Evolutionary conservation across 208 protist species (phyloP).

Genomic region (Phytomonas sp.): DNA sequence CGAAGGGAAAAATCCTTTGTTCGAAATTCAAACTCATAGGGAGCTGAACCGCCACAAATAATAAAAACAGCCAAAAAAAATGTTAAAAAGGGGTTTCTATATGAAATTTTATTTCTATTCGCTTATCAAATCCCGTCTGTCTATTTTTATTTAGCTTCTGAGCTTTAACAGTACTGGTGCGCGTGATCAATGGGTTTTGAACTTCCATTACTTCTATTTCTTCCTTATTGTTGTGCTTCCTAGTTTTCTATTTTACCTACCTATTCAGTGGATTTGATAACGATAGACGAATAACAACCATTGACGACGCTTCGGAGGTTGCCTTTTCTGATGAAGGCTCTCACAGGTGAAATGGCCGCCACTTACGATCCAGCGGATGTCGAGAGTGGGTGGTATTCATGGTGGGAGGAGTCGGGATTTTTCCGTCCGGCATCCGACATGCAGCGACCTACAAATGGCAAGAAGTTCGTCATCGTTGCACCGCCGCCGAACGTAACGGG

Average conservation of each 20-base stretch:
- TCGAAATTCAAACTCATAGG: neutral
- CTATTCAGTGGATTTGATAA: slow-evolving; percentile 1
- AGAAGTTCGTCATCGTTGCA: slow-evolving; percentile 95
- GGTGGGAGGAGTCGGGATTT: slow-evolving; percentile 96
- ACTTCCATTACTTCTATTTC: neutral
- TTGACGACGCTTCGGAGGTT: slow-evolving; percentile 45
- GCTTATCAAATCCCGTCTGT: neutral
- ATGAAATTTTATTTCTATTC: slow-evolving; percentile 2
- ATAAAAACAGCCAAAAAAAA: neutral
- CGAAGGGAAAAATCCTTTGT: neutral
- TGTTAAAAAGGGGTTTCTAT: no score
- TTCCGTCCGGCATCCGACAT: slow-evolving; percentile 90
- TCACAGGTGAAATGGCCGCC: slow-evolving; percentile 76
- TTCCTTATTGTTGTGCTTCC: slow-evolving; percentile 4
- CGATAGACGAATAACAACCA: neutral
- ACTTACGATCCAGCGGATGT: slow-evolving; percentile 92
- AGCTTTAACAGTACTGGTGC: neutral
- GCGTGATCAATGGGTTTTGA: neutral
- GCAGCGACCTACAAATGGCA: slow-evolving; percentile 41
- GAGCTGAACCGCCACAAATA: neutral
- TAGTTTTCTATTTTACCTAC: slow-evolving; percentile 2
- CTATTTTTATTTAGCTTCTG: neutral
- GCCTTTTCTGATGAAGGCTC: slow-evolving; percentile 64
- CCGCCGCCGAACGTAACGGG: slow-evolving; percentile 99
- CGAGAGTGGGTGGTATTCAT: slow-evolving; percentile 97